Evolutionary conservation across 495 filamentous ascomycete species (phyloP).

Genomic region (Choiromyces venosus): DNA sequence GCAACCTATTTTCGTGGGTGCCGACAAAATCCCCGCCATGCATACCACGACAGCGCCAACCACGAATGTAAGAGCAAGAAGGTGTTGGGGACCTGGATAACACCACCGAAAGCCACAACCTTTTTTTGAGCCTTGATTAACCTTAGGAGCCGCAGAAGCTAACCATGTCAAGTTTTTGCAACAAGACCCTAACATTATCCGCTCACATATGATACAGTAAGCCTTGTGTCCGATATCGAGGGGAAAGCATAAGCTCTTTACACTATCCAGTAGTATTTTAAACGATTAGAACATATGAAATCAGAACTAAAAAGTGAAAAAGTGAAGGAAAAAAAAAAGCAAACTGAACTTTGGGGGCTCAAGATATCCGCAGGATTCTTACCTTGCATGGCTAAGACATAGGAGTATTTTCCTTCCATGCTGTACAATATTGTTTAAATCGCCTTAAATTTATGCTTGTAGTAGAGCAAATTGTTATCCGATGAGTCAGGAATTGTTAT

Average conservation of each 20-base stretch:
- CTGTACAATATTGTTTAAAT: not conserved
- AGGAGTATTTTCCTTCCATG: not conserved
- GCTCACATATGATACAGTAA: too few species aligned
- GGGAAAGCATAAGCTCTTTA: not conserved
- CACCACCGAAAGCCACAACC: not conserved
- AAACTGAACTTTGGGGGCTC: not conserved
- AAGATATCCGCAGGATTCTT: not conserved
- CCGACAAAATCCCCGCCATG: not conserved
- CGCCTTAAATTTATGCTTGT: not conserved
- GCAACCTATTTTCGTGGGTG: not conserved
- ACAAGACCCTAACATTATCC: not conserved
- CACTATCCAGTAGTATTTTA: not conserved
- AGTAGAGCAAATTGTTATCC: too few species aligned
- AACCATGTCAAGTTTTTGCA: not conserved
- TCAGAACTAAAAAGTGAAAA: not conserved
- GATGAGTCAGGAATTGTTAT: not conserved
- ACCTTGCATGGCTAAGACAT: not conserved
- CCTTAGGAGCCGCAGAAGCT: not conserved
- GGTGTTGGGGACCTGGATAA: not conserved
- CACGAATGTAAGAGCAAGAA: not conserved
- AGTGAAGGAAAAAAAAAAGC: not conserved
- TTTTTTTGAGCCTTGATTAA: too few species aligned
- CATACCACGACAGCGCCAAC: not conserved
- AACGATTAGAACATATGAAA: not conserved
- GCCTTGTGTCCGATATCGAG: not conserved